These are phyloP conservation scores for Ramularia collo-cygni DNA, from an alignment of 2,329 filamentous ascomycete species.

Conservation along the genomic window DNA sequence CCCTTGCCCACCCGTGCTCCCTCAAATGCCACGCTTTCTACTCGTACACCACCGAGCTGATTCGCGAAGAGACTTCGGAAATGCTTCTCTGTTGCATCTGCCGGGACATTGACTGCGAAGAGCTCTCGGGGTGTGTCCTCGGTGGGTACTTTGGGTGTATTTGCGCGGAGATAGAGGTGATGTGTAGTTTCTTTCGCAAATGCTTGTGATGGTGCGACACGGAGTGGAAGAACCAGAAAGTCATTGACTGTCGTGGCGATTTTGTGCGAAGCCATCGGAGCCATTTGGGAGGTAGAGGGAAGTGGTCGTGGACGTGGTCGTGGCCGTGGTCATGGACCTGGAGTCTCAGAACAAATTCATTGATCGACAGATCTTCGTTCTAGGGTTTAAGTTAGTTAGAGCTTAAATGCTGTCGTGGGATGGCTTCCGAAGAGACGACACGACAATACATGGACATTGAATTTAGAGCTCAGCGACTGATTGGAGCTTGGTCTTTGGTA, in stretches of 20 bases:
- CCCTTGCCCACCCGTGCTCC: constrained; percentile 45
- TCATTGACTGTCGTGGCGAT: constrained; percentile 42
- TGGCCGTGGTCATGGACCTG: too few relatives aligned
- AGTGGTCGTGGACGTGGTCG: too few relatives aligned
- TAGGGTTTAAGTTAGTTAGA: too few relatives aligned
- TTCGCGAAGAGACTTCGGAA: constrained; percentile 68
- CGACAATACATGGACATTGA: too few relatives aligned
- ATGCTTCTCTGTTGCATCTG: constrained; percentile 72
- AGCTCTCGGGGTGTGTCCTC: constrained; percentile 69
- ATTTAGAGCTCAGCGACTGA: too few relatives aligned
- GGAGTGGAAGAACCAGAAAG: constrained; percentile 64
- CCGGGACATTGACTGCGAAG: constrained; percentile 84
- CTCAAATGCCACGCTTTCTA: constrained; percentile 73
- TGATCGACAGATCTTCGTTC: too few relatives aligned
- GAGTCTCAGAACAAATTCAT: too few relatives aligned
- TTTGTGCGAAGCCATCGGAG: constrained; percentile 13
- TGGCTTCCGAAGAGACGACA: too few relatives aligned
- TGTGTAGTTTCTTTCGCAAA: constrained; percentile 61
- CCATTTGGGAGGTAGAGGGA: constrained; percentile 3
- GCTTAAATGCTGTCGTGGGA: too few relatives aligned
- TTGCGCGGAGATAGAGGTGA: constrained; percentile 78
- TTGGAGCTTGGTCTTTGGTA: too few relatives aligned
- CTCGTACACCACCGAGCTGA: constrained; percentile 68
- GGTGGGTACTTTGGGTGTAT: constrained; percentile 71
- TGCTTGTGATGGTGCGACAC: constrained; percentile 56